Evolutionary conservation across 2,329 filamentous ascomycete species (phyloP).

Genomic region (Talaromyces sp.): DNA sequence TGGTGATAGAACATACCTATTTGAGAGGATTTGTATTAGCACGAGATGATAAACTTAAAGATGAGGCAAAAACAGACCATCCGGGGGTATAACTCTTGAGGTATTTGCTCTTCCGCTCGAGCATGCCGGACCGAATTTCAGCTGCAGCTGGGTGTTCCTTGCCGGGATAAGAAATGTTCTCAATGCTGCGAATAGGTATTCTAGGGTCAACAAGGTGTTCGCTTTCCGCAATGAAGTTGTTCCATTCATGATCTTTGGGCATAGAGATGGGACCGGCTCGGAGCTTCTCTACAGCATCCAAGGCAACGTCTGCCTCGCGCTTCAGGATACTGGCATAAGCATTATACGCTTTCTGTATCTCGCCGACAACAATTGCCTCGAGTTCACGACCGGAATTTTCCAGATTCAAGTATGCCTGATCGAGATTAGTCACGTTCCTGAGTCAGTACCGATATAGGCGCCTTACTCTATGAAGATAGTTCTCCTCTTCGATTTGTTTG

Average conservation of each 20-base stretch:
- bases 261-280: constrained; percentile 82
- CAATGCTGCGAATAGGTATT: constrained; percentile 67
- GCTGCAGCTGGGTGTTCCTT: constrained; percentile 75
- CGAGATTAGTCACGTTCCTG: constrained; percentile 19
- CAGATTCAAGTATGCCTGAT: constrained; percentile 83
- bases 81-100: constrained; percentile 94
- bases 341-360: constrained; percentile 97
- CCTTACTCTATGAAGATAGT: constrained; percentile 84
- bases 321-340: constrained; percentile 87
- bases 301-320: constrained; percentile 79
- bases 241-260: constrained; percentile 92
- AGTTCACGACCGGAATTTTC: constrained; percentile 92
- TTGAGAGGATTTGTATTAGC: background rate
- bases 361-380: constrained; percentile 91
- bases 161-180: constrained; percentile 87
- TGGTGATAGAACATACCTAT: constrained; percentile 88
- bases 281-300: constrained; percentile 72
- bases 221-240: constrained; percentile 70
- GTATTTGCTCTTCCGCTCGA: constrained; percentile 98
- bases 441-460: background rate
- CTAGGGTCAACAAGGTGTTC: constrained; percentile 83
- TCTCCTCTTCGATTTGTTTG: constrained; percentile 91
- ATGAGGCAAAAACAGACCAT: constrained; percentile 58
- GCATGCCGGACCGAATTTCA: constrained; percentile 81
- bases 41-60: background rate